A percentile compares a stretch with the other conserved stretches of the same genome.
These are phyloP conservation scores for Cyberlindnera maritima DNA, from an alignment of 805 yeast species.

Conservation along the genomic window DNA sequence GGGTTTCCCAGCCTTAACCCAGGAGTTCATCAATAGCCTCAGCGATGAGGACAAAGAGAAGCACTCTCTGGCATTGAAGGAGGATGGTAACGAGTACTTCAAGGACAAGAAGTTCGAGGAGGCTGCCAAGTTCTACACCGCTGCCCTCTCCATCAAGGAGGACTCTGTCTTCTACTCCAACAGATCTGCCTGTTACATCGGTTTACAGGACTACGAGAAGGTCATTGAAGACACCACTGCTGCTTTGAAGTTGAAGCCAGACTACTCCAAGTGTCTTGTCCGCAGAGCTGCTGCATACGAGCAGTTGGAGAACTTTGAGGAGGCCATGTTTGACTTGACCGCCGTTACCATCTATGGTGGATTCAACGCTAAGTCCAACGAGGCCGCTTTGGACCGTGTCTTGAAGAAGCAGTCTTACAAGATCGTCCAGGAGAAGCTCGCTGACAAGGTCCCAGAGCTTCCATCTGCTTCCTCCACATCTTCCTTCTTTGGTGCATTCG, in stretches of 20 bases:
- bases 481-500: constrained; percentile 87
- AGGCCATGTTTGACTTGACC: constrained; percentile 89
- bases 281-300: constrained; percentile 95
- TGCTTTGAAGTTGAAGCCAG: constrained; percentile 84
- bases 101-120: constrained; percentile 62
- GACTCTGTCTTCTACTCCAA: constrained; percentile 93
- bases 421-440: constrained; percentile 60
- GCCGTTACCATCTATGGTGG: constrained; percentile 85
- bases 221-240: constrained; percentile 85
- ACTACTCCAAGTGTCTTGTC: constrained; percentile 84
- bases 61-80: constrained; percentile 77
- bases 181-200: constrained; percentile 94
- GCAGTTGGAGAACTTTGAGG: constrained; percentile 69
- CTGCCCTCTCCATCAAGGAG: constrained; percentile 68
- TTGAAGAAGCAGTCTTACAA: constrained; percentile 76
- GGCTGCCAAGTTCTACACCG: constrained; percentile 79
- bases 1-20: constrained; percentile 59
- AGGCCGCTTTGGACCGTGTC: constrained; percentile 81
- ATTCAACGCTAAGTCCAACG: constrained; percentile 72
- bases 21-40: constrained; percentile 43
- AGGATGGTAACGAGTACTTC: constrained; percentile 82
- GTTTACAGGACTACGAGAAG: constrained; percentile 73
- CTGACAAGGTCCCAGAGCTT: constrained; percentile 38
- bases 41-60: constrained; percentile 52
- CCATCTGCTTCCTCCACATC: constrained; percentile 83